Evolutionary conservation across 495 filamentous ascomycete species (phyloP), one percentile per base, ranked within the genome.

Genomic region (Penicillium maclennaniae): DNA sequence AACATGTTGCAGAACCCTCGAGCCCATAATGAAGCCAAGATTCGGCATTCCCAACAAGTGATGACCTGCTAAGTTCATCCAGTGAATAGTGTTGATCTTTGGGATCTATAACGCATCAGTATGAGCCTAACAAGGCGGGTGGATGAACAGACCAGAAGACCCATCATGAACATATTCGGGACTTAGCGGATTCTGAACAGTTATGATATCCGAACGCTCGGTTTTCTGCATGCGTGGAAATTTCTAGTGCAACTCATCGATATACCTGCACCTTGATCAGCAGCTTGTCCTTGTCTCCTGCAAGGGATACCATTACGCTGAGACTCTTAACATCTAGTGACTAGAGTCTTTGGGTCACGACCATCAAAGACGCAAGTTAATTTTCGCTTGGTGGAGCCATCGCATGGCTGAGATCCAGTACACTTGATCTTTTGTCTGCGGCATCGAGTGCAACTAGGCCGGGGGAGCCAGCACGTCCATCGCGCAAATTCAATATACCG

Each of bases 371-470:
- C 48, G 42, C 71, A 74, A 0, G 66, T 51, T 21, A 77, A 53
- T n/a, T 73, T 73, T 27, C 70, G 69, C 49, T 73, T 77, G 45
- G 49, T 73, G 56, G 72, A 77, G 7, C 63, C 63, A 25, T 71
- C 67, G 58, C 73, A 77, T 7, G 73, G 72, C 51, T 68, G 63
- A 6, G 65, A 66, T 15, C 69, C 72, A 16, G 72, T 72, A 43
- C 72, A 75, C 51, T 71, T 75, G 52, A 75, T 74, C 50, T 77
- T 77, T 43, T 77, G 73, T 38, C 71, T 64, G 39, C 73, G 72
- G 44, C 73, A 77, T 51, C 73, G 69, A 43, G 62, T 60, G 54
- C 72, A 74, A 38, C 73, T 76, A 49, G 8, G 40, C 34, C 36
- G 34, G 6, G 19, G 7, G 3, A 6, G 8, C 25, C 26, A 25